Base-by-base conservation (phyloP, 345 rosid genomes). In the Sisymbrium altissimum region DNA sequence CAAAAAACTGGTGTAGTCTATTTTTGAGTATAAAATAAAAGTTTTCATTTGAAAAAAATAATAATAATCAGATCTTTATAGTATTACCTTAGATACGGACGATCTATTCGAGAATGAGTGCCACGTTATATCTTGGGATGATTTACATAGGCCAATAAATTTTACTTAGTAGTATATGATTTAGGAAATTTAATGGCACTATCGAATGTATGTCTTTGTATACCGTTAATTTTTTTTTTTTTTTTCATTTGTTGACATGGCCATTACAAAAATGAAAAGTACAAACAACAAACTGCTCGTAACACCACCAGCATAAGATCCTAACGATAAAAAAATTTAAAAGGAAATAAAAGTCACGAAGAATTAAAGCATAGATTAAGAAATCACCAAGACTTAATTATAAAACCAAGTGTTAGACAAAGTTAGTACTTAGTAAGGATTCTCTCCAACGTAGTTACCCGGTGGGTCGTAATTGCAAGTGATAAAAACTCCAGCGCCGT, bases 401-500 rank as follows among this genome's bases (percentile, higher is more conserved):
- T 3, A 58, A 36, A 67, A 67, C 19, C 35, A 41, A 64, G n/a
- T n/a, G n/a, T n/a, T 66, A 68, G 43, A 17, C 14, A 39, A 27
- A 48, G 21, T 89, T 76, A 92, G 48, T 90, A 48, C 17, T 89
- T 76, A 92, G 48, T 90, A 88, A 44, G 98, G 98, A 81, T 76
- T 86, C 70, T 92, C 88, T 11, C 98, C 98, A 54, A 88, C 78
- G 61, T 72, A 90, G 75, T 90, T 92, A 68, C 98, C 98, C 17
- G 96, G 98, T 70, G 98, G 98, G 79, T 92, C 95, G 76, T 92
- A 90, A 76, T 90, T 90, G 77, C 98, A 92, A 68, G 86, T 86
- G 81, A 92, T 88, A 80, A 92, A 92, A 40, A 84, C 90, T 6
- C 96, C 95, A 23, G 58, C 69, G 0, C 83, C 88, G 15, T 75